Percentiles rank a stretch among this genome's conserved stretches.
Evolutionary conservation across 805 yeast species (phyloP).

Genomic region (Dipodascopsis tothii): DNA sequence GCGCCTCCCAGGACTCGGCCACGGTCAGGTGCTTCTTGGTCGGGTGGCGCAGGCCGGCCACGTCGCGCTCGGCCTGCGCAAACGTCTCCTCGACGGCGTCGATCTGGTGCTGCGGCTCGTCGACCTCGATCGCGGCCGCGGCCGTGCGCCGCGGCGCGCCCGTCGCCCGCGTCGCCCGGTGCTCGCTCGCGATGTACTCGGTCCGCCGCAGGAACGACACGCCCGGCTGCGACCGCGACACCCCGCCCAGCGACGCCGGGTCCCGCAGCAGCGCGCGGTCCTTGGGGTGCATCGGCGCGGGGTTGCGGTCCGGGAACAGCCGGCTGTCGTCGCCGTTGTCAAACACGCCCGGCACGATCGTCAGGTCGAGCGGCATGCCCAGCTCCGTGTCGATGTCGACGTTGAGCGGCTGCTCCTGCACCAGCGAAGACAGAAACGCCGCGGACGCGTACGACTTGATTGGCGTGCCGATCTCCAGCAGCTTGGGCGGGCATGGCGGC

Average conservation of each 20-base stretch:
- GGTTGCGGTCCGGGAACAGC: slow-evolving; percentile 16
- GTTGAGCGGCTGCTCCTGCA: slow-evolving; percentile 63
- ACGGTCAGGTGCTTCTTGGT: slow-evolving; percentile 65
- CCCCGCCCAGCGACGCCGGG: slow-evolving; percentile 46
- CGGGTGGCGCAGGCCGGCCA: slow-evolving; percentile 62
- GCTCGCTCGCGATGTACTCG: slow-evolving; percentile 74
- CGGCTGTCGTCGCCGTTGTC: slow-evolving; percentile 48
- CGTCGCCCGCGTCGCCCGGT: slow-evolving; percentile 26
- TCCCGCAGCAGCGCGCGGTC: slow-evolving; percentile 67
- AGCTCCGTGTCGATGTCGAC: slow-evolving; percentile 44
- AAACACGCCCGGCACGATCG: slow-evolving; percentile 58
- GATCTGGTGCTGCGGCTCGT: slow-evolving; percentile 56
- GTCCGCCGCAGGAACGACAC: slow-evolving; percentile 89
- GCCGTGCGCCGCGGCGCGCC: slow-evolving; percentile 24
- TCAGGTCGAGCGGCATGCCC: slow-evolving; percentile 72
- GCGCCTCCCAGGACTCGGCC: slow-evolving; percentile 65
- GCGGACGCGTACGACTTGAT: slow-evolving; percentile 45
- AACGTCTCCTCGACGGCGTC: slow-evolving; percentile 72
- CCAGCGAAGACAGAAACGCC: slow-evolving; percentile 59
- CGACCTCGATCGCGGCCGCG: slow-evolving; percentile 20
- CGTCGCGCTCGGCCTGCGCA: slow-evolving; percentile 39
- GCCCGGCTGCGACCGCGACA: slow-evolving; percentile 28
- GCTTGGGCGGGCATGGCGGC: slow-evolving; percentile 85
- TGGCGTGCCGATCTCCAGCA: slow-evolving; percentile 49
- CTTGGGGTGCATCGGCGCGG: slow-evolving; percentile 14